These are phyloP conservation scores for Hypholoma sublateritium DNA, from an alignment of 768 basidiomycete species.

Conservation along the genomic window DNA sequence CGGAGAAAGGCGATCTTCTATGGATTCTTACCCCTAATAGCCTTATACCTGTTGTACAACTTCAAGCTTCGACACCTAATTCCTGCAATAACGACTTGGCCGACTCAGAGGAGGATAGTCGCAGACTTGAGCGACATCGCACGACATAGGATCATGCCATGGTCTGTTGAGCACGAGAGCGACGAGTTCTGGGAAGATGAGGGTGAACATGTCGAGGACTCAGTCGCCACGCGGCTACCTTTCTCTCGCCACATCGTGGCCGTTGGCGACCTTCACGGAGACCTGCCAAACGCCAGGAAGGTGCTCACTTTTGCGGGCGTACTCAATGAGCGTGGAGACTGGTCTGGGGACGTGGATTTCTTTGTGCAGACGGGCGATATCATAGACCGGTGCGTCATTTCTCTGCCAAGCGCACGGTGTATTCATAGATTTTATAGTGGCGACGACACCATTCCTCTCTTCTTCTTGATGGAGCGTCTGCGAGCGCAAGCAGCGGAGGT, in stretches of 20 bases:
- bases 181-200: constrained; percentile 5
- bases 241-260: constrained; percentile 71
- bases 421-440: constrained; percentile 48
- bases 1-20: constrained; percentile 20
- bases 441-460: constrained; percentile 86
- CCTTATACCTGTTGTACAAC: constrained; percentile 21
- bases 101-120: constrained; percentile 20
- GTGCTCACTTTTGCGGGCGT: constrained; percentile 83
- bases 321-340: constrained; percentile 67
- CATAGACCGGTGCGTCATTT: constrained; percentile 70
- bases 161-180: constrained; percentile 16
- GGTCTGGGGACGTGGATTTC: constrained; percentile 81
- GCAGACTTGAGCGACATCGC: constrained; percentile 19
- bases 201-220: constrained; percentile 8
- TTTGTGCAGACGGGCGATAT: constrained; percentile 97
- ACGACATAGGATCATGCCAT: constrained; percentile 23
- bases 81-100: constrained; percentile 22
- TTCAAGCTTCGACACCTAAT: constrained; percentile 21
- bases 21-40: constrained; percentile 22
- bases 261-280: constrained; percentile 92
- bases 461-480: constrained; percentile 80
- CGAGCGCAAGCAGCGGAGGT: constrained; percentile 66
- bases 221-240: constrained; percentile 19
- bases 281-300: constrained; percentile 72
- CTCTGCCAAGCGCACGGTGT: not conserved